Conservation (phyloP, 768 basidiomycete genomes). For the Tricholoma saponaceum region DNA sequence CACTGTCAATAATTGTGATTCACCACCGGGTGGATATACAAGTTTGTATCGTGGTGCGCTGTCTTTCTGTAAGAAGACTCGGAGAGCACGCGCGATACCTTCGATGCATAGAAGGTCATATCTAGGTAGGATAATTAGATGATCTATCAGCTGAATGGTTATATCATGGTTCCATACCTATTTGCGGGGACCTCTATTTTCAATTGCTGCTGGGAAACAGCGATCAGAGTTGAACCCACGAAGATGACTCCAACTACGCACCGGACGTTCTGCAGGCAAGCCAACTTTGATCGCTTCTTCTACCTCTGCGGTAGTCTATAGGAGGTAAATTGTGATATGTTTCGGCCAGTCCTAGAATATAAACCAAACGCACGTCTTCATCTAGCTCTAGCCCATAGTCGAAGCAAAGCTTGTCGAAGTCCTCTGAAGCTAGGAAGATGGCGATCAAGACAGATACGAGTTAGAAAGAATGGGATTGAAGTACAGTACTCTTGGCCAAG, state of each 20-base stretch:
- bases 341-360: neutral
- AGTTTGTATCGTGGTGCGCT: slow-evolving; percentile 71
- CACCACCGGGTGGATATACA: slow-evolving; percentile 66
- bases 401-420: slow-evolving; percentile 94
- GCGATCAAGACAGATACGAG: slow-evolving; percentile 15
- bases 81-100: slow-evolving; percentile 85
- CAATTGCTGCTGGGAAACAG: slow-evolving; percentile 60
- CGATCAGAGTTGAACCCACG: neutral
- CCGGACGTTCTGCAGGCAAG: slow-evolving; percentile 80
- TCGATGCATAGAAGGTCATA: slow-evolving; percentile 98
- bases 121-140: slow-evolving; percentile 38
- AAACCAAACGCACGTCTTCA: slow-evolving; percentile 71
- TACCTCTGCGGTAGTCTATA: slow-evolving; percentile 85
- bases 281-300: slow-evolving; percentile 80
- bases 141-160: slow-evolving; percentile 6
- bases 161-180: slow-evolving; percentile 42
- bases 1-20: slow-evolving; percentile 60
- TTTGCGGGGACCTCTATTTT: slow-evolving; percentile 99
- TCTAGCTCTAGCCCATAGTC: slow-evolving; percentile 97
- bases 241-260: slow-evolving; percentile 30
- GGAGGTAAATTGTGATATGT: neutral
- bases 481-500: slow-evolving; percentile 81
- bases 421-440: slow-evolving; percentile 68
- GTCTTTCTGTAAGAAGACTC: slow-evolving; percentile 72
- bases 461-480: slow-evolving; percentile 16